Percentiles rank a stretch among this genome's conserved stretches.
Conservation (phyloP, 164 flowering plant species). For the Vitis labrusca region DNA sequence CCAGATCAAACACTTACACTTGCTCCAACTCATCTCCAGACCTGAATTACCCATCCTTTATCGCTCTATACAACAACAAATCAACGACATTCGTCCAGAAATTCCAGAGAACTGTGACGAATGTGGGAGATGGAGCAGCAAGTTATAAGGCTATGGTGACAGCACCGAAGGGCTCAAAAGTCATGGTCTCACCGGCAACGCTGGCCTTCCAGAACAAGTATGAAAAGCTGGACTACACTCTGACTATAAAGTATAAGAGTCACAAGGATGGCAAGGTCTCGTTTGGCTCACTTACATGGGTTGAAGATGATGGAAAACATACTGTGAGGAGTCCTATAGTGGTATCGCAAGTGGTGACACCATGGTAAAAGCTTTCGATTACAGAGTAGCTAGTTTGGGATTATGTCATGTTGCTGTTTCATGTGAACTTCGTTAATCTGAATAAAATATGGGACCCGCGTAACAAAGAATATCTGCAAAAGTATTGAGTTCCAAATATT, state of each 20-base stretch:
- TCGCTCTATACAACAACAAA: slow-evolving; percentile 21
- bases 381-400: too few relatives aligned
- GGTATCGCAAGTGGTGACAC: slow-evolving; percentile 10
- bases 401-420: too few relatives aligned
- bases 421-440: too few relatives aligned
- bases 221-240: slow-evolving; percentile 34
- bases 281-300: slow-evolving; percentile 43
- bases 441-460: too few relatives aligned
- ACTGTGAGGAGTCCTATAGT: slow-evolving; percentile 59
- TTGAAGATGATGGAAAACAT: slow-evolving; percentile 33
- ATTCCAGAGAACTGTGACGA: slow-evolving; percentile 46
- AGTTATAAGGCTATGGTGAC: slow-evolving; percentile 34
- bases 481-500: too few relatives aligned
- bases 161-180: slow-evolving; percentile 11
- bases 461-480: too few relatives aligned
- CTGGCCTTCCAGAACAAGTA: slow-evolving; percentile 33
- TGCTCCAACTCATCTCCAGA: slow-evolving; percentile 40
- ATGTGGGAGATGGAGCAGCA: slow-evolving; percentile 41
- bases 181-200: slow-evolving; percentile 28
- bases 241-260: slow-evolving; percentile 9
- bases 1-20: slow-evolving; percentile 24
- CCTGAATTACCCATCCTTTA: slow-evolving; percentile 63
- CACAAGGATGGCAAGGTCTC: background rate
- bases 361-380: too few relatives aligned
- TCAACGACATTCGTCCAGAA: background rate